phyloP scores from a whole-genome alignment of 2,329 filamentous ascomycete species.

The Colletotrichum sp. region DNA sequence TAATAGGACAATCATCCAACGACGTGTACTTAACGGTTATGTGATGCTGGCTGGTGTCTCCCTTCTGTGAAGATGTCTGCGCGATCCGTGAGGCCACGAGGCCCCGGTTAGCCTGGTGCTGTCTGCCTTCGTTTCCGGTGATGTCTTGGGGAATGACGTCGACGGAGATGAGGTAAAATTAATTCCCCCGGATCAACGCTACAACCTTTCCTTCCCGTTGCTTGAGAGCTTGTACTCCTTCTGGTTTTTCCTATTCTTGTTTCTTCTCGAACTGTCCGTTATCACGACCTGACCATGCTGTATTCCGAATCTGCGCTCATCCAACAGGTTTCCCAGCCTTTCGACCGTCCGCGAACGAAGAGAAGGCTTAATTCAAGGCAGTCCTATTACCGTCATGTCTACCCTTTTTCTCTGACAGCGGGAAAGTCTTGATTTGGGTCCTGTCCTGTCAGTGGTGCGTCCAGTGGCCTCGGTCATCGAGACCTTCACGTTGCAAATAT shows the following conservation, averaged over 20 bases:
- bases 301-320: no score
- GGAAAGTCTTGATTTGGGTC: background rate
- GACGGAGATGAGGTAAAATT: no score
- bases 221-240: background rate
- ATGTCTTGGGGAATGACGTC: background rate
- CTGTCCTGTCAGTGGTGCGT: background rate
- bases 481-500: background rate
- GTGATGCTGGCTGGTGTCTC: background rate
- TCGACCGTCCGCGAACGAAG: background rate
- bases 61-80: background rate
- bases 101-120: background rate
- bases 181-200: accelerated
- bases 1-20: constrained; percentile 11
- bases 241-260: background rate
- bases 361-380: background rate
- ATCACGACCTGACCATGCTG: background rate
- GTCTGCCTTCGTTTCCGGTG: background rate
- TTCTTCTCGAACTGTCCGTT: background rate
- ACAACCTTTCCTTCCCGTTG: no score
- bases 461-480: background rate
- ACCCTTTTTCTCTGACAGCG: background rate
- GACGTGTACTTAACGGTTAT: no score
- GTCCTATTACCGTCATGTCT: background rate
- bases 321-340: background rate
- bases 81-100: background rate